A percentile compares a stretch with the other conserved stretches of the same genome.
phyloP scores from a whole-genome alignment of 2,329 filamentous ascomycete species.

The Coniella vitis region DNA sequence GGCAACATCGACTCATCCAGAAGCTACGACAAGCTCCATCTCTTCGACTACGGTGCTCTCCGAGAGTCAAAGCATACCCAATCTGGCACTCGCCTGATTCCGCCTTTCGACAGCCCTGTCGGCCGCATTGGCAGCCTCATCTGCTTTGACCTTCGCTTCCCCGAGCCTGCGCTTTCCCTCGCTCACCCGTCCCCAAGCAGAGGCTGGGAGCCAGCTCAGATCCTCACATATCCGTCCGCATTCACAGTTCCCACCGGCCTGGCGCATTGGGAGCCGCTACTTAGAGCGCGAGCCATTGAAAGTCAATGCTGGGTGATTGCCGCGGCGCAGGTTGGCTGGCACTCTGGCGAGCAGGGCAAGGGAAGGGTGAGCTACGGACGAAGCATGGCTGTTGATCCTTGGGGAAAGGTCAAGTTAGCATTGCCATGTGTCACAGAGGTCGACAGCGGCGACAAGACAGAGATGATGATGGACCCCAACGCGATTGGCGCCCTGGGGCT shows the following conservation, averaged over 20 bases:
- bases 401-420: conserved; percentile 68
- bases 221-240: conserved; percentile 81
- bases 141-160: conserved; percentile 86
- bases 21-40: conserved; percentile 79
- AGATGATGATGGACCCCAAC: conserved; percentile 28
- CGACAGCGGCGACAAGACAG: conserved; percentile 35
- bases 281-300: conserved; percentile 79
- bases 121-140: conserved; percentile 75
- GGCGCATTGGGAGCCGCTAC: conserved; percentile 77
- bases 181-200: conserved; percentile 34
- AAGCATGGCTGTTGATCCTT: conserved; percentile 79
- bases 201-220: conserved; percentile 49
- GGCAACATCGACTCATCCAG: conserved; percentile 35
- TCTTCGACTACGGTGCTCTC: conserved; percentile 65
- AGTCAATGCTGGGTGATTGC: conserved; percentile 83
- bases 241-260: conserved; percentile 82
- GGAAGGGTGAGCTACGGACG: conserved; percentile 72
- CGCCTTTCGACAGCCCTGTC: conserved; percentile 66
- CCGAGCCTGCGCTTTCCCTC: conserved; percentile 65
- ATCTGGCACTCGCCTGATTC: conserved; percentile 53
- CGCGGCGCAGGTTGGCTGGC: conserved; percentile 63
- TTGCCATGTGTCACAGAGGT: conserved; percentile 41
- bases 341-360: conserved; percentile 51
- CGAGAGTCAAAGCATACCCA: conserved; percentile 24
- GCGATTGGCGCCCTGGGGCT: conserved; percentile 45